A percentile compares a stretch with the other conserved stretches of the same genome.
Conservation (phyloP, 805 yeast species). For the Wickerhamiella nectarea region DNA sequence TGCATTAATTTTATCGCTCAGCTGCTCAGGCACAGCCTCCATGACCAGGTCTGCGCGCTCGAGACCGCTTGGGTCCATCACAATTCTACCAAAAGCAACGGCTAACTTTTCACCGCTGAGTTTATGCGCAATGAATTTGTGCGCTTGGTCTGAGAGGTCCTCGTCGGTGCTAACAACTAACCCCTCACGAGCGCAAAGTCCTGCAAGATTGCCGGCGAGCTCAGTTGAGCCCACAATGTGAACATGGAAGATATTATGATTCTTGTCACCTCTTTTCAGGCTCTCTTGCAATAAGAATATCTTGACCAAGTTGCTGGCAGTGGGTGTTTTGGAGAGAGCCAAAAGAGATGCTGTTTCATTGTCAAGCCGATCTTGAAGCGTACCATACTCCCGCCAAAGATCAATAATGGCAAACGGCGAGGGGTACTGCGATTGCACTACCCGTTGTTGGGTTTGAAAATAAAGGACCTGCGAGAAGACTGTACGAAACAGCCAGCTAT, state of each 20-base stretch:
- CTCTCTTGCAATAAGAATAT: constrained; percentile 2
- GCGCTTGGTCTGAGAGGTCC: background rate
- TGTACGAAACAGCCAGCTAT: constrained; percentile 1
- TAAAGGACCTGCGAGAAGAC: background rate
- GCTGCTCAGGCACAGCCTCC: constrained; percentile 5
- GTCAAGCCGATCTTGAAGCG: background rate
- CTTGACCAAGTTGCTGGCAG: constrained; percentile 1
- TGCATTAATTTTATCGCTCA: background rate
- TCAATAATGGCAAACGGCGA: constrained; percentile 1
- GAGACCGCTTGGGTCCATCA: background rate
- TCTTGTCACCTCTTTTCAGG: constrained; percentile 4
- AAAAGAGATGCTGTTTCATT: constrained; percentile 2
- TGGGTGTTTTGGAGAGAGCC: background rate
- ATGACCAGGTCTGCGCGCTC: constrained; percentile 1
- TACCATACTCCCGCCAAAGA: constrained; percentile 4
- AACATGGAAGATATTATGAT: background rate
- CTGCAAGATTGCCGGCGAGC: constrained; percentile 3
- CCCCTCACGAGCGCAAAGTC: constrained; percentile 4
- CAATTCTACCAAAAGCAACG: background rate
- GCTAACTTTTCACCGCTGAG: background rate
- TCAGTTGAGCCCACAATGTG: constrained; percentile 2
- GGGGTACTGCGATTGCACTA: constrained; percentile 1
- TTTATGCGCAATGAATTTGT: background rate
- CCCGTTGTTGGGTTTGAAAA: background rate
- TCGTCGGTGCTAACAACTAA: background rate